phyloP scores from a whole-genome alignment of 345 rosid genomes.

The Eucalyptus sp. region DNA sequence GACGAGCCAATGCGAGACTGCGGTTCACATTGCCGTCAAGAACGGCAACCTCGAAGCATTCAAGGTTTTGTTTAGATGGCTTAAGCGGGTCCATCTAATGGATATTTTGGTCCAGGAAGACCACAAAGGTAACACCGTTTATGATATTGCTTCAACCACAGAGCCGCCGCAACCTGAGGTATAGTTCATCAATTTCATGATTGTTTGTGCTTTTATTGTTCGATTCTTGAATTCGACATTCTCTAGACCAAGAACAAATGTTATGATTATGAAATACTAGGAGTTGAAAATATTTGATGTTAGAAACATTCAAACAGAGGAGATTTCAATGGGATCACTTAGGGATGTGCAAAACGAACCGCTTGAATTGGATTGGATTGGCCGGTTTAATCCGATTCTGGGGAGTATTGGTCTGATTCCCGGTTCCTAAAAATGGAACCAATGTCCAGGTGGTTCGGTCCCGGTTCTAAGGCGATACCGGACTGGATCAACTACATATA shows the following conservation, averaged over 20 bases:
- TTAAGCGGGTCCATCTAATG: neutral
- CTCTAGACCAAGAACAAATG: too few relatives aligned
- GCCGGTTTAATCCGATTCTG: rapidly evolving
- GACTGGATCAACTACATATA: too few relatives aligned
- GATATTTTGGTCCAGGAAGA: rapidly evolving
- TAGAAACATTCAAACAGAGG: too few relatives aligned
- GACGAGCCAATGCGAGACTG: neutral
- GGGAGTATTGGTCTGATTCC: rapidly evolving
- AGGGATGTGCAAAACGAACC: too few relatives aligned
- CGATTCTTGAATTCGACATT: too few relatives aligned
- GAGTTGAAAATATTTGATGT: too few relatives aligned
- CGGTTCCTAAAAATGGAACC: too few relatives aligned
- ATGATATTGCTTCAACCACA: neutral
- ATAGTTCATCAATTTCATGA: neutral
- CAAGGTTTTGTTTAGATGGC: neutral
- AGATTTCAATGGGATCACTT: too few relatives aligned
- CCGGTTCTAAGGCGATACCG: rapidly evolving
- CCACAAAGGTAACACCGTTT: neutral
- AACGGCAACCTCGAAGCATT: rapidly evolving
- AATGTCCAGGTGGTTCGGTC: too few relatives aligned
- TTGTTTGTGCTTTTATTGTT: too few relatives aligned
- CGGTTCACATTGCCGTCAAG: neutral
- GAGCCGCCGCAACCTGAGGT: too few relatives aligned
- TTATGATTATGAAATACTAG: too few relatives aligned
- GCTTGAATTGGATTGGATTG: rapidly evolving